These are phyloP conservation scores for Leccinum pachyderme DNA, from an alignment of 1,284 basidiomycete species.

Conservation along the genomic window DNA sequence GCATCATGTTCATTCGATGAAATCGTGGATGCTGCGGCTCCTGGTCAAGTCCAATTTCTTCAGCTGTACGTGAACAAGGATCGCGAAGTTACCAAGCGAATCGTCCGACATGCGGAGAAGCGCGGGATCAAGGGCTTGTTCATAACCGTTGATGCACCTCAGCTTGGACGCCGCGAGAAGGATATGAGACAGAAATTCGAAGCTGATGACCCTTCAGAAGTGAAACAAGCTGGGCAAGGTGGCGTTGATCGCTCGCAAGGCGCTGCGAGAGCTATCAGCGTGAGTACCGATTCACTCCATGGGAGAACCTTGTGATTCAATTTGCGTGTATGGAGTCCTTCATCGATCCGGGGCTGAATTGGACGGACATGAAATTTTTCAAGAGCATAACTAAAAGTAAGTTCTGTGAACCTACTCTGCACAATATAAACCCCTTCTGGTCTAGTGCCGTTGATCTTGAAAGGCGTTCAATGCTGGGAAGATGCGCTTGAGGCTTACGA, in stretches of 20 bases:
- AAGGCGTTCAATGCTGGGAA: conserved; percentile 94
- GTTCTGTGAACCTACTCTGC: conserved; percentile 16
- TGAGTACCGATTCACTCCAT: conserved; percentile 36
- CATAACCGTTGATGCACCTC: conserved; percentile 92
- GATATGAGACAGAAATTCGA: conserved; percentile 98
- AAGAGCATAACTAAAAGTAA: conserved; percentile 83
- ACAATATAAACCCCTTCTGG: background rate
- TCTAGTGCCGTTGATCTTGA: conserved; percentile 86
- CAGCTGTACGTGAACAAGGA: conserved; percentile 87
- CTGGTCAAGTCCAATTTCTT: conserved; percentile 76
- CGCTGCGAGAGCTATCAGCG: conserved; percentile 91
- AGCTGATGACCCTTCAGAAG: conserved; percentile 76
- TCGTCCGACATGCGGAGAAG: conserved; percentile 82
- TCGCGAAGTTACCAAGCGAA: conserved; percentile 74
- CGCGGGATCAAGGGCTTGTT: conserved; percentile 85
- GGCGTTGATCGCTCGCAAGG: conserved; percentile 84
- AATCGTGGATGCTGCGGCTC: conserved; percentile 75
- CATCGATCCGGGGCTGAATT: conserved; percentile 87
- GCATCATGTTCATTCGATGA: conserved; percentile 91
- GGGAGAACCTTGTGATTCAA: background rate
- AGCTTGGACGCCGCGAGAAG: conserved; percentile 87
- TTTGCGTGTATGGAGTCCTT: conserved; percentile 63
- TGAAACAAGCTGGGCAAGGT: conserved; percentile 53
- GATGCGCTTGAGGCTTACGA: conserved; percentile 91
- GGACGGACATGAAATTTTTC: conserved; percentile 89